These are phyloP conservation scores for Fusarium nelsonii DNA, from an alignment of 2,329 filamentous ascomycete species.

Conservation along the genomic window DNA sequence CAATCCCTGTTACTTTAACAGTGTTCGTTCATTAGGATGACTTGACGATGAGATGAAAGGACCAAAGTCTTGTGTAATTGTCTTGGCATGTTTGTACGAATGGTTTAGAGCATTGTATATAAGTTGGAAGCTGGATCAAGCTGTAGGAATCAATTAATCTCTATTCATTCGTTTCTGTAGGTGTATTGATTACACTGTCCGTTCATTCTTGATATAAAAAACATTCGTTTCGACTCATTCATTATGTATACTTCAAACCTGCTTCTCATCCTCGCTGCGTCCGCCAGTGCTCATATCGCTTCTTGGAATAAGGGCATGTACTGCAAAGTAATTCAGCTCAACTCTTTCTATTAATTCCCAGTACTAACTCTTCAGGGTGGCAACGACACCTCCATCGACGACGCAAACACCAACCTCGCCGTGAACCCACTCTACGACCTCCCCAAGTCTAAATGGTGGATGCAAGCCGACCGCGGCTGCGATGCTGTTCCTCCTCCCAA, in stretches of 20 bases:
- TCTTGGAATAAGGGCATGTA: constrained; percentile 50
- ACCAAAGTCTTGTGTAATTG: constrained; percentile 1
- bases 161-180: constrained; percentile 24
- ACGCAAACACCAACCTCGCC: constrained; percentile 58
- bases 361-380: constrained; percentile 44
- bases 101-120: constrained; percentile 3
- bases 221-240: constrained; percentile 5
- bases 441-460: constrained; percentile 62
- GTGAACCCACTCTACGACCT: constrained; percentile 62
- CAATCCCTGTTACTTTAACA: constrained; percentile 22
- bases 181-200: constrained; percentile 43
- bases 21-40: constrained; percentile 40
- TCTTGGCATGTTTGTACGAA: not conserved
- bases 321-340: constrained; percentile 38
- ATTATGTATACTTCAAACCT: constrained; percentile 41
- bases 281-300: constrained; percentile 45
- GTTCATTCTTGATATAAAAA: constrained; percentile 17
- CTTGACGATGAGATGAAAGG: constrained; percentile 43
- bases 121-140: not conserved
- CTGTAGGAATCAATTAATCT: not conserved
- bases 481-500: constrained; percentile 53
- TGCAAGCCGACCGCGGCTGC: constrained; percentile 63
- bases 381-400: constrained; percentile 50
- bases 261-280: constrained; percentile 38
- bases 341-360: accelerated